Base-by-base conservation (phyloP, 768 basidiomycete species). In the Hericium coralloides region DNA sequence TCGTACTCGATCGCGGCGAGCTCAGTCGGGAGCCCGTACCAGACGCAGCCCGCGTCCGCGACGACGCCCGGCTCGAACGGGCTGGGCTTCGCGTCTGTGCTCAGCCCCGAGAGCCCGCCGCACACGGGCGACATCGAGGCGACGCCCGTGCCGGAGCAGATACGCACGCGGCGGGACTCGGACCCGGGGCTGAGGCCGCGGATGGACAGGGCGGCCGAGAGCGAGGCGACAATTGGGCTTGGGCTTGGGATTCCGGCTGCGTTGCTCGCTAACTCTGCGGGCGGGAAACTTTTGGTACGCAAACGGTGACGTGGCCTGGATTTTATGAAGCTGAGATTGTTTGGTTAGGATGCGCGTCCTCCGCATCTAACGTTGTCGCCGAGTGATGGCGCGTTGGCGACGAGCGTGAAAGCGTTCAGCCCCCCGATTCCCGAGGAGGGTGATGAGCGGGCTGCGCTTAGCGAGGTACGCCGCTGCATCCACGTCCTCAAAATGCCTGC, bases 371-470 rank as follows among this genome's bases (percentile, higher is more conserved):
- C 70, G 9, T 65, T 82, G 20, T 85, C 86, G 1, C 82, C 85
- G 0, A 86, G 82, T 58, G 87, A 87, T 58, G 71, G 78, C 17
- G 78, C 78, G 7, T 68, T 87, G 18, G 77, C 76, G 41, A 69
- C 73, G 1, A 78, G 69, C n/a, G 72, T 69, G 20, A 59, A 39
- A 22, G 66, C 71, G 12, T 64, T 65, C 37, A 60, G 67, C 6
- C 69, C 71, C 12, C 55, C 52, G 22, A 66, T 66, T 31, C 63
- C 63, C 4, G 67, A 58, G 31, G 73, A 71, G 23, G 71, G 66
- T 5, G 76, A 77, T 4, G 86, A 88, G 59, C 66, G 81, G 64
- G 68, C 73, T 64, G 76, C 69, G 49, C 72, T 86, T 68, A 90
- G 88, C 66, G 90, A 92, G 66, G 89, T 89, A 61, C 55, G 81